Conservation (phyloP, 257 asterid genomes). For the Petrea volubilis region DNA sequence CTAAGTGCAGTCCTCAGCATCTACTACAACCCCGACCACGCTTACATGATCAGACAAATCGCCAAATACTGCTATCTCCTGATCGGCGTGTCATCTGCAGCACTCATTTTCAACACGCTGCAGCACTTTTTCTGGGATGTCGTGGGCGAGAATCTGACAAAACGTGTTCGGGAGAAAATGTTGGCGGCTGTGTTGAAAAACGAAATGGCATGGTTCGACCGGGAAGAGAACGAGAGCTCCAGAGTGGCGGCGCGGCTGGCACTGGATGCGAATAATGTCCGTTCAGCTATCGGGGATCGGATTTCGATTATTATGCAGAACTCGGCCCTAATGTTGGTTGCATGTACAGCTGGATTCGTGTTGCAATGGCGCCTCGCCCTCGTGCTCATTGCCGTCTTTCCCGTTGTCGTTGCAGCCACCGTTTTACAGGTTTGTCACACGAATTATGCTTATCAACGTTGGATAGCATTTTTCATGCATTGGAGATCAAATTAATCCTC, state of each 20-base stretch:
- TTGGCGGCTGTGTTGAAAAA: conserved; percentile 73
- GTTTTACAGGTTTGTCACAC: conserved; percentile 66
- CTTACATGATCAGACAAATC: conserved; percentile 70
- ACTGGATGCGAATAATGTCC: conserved; percentile 80
- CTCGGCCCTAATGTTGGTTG: conserved; percentile 94
- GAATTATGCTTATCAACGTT: too few relatives aligned
- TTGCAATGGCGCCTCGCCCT: conserved; percentile 94
- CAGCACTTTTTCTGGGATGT: conserved; percentile 95
- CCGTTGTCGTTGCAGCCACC: conserved; percentile 88
- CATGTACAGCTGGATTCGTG: conserved; percentile 94
- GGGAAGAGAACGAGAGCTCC: conserved; percentile 85
- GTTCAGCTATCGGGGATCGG: conserved; percentile 93
- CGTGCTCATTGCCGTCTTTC: conserved; percentile 85
- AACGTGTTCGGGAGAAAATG: conserved; percentile 82
- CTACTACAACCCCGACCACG: conserved; percentile 80
- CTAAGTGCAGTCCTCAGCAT: conserved; percentile 86
- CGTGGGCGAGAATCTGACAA: conserved; percentile 86
- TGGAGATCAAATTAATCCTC: background rate
- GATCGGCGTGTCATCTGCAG: conserved; percentile 90
- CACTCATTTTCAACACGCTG: conserved; percentile 79
- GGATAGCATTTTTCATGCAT: background rate
- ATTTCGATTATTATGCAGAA: conserved; percentile 93
- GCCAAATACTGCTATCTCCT: conserved; percentile 82
- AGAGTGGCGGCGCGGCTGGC: conserved; percentile 83
- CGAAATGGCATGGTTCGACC: conserved; percentile 91